Conservation (phyloP, 139 green algal species). For the Raphidocelis subcapitata region DNA sequence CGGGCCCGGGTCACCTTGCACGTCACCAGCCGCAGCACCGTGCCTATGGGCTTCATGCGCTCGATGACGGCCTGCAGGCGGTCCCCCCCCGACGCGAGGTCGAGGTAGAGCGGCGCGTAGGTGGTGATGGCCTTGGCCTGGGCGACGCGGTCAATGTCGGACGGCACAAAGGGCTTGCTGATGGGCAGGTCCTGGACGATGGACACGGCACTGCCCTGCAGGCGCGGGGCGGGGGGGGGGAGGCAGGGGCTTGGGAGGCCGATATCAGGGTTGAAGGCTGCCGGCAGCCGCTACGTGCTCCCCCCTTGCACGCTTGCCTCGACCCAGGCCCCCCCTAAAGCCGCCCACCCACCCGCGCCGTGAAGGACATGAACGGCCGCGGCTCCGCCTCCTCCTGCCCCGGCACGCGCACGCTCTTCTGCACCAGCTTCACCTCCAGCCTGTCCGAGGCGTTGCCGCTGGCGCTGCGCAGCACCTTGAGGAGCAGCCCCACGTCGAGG, state of each 20-base stretch:
- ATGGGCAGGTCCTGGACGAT: conserved; percentile 78
- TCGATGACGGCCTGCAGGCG: conserved; percentile 54
- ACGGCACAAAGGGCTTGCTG: conserved; percentile 45
- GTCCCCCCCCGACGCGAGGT: conserved; percentile 42
- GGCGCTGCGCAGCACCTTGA: conserved; percentile 60
- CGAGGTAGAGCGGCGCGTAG: conserved; percentile 76
- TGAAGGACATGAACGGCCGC: conserved; percentile 68
- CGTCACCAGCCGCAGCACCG: conserved; percentile 41
- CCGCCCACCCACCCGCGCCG: conserved; percentile 18
- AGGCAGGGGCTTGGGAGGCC: too few relatives aligned
- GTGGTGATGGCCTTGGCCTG: conserved; percentile 35
- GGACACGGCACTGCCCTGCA: conserved; percentile 34
- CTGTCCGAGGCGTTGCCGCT: conserved; percentile 20
- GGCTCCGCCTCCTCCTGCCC: conserved; percentile 21
- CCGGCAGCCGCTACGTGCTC: too few relatives aligned
- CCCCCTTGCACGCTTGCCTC: too few relatives aligned
- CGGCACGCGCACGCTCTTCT: conserved; percentile 25
- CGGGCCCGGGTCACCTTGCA: too few relatives aligned
- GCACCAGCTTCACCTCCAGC: conserved; percentile 61
- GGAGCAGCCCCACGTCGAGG: conserved; percentile 65
- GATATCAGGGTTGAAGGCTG: too few relatives aligned
- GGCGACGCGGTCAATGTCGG: conserved; percentile 57
- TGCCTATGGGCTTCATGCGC: conserved; percentile 58
- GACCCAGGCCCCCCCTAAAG: too few relatives aligned
- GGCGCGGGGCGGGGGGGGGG: neutral